Conservation (phyloP, 129 eudicot genomes). For the Flaveria linearis region DNA sequence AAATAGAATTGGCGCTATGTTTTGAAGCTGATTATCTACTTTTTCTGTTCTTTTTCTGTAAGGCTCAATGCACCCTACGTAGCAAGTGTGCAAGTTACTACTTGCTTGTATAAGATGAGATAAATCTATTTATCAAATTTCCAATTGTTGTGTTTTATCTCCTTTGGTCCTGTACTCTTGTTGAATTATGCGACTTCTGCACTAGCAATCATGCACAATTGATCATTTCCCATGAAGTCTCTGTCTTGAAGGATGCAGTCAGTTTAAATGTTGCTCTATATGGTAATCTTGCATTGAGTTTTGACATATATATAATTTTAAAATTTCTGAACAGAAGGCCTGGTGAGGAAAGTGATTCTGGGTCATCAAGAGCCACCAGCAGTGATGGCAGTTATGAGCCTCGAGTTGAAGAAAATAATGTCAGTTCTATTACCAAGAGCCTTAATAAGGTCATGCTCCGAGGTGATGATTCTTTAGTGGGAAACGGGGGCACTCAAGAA, state of each 20-base stretch:
- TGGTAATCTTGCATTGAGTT: not conserved
- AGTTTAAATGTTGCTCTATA: not conserved
- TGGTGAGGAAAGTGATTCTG: slow-evolving; percentile 84
- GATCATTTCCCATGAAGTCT: not conserved
- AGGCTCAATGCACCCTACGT: not conserved
- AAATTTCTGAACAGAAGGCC: slow-evolving; percentile 48
- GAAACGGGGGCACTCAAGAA: slow-evolving; percentile 47
- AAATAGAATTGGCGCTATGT: not conserved
- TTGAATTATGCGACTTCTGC: not conserved
- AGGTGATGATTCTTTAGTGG: slow-evolving; percentile 33
- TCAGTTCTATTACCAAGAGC: slow-evolving; percentile 38
- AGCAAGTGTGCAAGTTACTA: not conserved
- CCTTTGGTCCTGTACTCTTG: not conserved
- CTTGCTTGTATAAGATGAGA: not conserved
- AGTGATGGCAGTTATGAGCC: slow-evolving; percentile 72
- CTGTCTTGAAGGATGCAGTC: not conserved
- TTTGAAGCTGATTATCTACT: too few relatives aligned
- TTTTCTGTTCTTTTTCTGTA: not conserved
- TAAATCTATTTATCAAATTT: not conserved
- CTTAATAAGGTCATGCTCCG: slow-evolving; percentile 32
- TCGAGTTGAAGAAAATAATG: slow-evolving; percentile 37
- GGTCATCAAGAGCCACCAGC: slow-evolving; percentile 72
- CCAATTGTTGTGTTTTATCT: not conserved
- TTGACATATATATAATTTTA: not conserved
- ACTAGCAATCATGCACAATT: not conserved